Base-by-base conservation (phyloP, 1,139 yeast genomes). In the Protomyces pachydermus region DNA sequence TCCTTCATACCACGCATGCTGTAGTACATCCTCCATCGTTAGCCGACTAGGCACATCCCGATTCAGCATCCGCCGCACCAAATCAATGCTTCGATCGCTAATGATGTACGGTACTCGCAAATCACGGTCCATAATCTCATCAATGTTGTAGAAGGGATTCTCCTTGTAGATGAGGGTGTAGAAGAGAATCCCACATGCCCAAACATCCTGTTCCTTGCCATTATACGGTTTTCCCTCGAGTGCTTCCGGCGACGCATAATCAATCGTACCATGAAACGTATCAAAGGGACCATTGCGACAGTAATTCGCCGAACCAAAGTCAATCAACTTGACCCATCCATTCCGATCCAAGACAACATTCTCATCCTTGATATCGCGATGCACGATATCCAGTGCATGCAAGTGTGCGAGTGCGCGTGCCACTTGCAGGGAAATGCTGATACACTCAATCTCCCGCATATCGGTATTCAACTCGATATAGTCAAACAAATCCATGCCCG, bases 171-270 rank as follows among this genome's bases (percentile, higher is more conserved):
- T 80, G 73, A 93, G 81, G 0, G 97, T 93, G 76, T 91, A 93
- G 25, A 93, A 77, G 67, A 93, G 78, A 23, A 93, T 88, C 1
- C 98, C 98, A 71, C 91, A 79, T 0, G 98, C 97, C 98, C 98
- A 93, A 1, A 91, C 85, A 75, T 93, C 98, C 74, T 93, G 98
- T 0, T 96, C 93, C 73, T 84, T 86, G 23, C 98, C 98, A 65
- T 84, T 89, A 72, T 93, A 93, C 37, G 91, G 87, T 66, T 85
- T 86, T 8, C 98, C 98, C 61, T 86, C 81, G 42, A 93, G 79
- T 0, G 93, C 97, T 75, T 93, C 98, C 0, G 98, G 98, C 0
- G 97, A 95, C 0, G 98, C 98, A 74, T 91, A 93, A 74, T 93
- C 98, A 51, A 93, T 85, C 0, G 98, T 93, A 1, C 98, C 98